These are phyloP conservation scores for Fragaria ananassa DNA, from an alignment of 306 rosid species.

Conservation along the genomic window DNA sequence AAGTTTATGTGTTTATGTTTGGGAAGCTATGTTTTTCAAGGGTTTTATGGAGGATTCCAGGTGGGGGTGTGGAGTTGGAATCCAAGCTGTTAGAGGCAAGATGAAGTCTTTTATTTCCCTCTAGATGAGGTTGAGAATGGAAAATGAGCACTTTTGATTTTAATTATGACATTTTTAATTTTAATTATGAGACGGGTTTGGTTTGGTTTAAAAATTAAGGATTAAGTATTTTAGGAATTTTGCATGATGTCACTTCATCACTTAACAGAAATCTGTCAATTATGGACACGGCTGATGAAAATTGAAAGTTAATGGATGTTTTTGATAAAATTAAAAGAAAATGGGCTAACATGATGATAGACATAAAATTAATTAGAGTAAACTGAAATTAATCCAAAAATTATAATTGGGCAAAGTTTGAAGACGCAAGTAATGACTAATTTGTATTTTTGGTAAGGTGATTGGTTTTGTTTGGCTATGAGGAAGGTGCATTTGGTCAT, in stretches of 20 bases:
- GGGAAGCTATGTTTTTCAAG: conserved; percentile 6
- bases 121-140: background rate
- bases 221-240: no score
- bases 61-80: conserved; percentile 16
- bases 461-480: background rate
- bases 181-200: background rate
- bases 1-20: background rate
- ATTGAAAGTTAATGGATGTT: no score
- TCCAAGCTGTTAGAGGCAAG: conserved; percentile 3
- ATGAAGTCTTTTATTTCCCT: conserved; percentile 1
- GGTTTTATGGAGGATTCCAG: conserved; percentile 15
- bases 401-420: background rate
- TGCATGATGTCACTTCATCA: no score
- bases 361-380: no score
- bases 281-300: no score
- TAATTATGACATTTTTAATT: background rate
- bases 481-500: background rate
- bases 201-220: no score
- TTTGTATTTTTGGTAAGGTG: background rate
- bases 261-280: no score
- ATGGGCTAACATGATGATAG: no score
- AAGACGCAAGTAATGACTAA: background rate
- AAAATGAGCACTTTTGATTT: background rate
- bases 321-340: no score
- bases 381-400: no score